These are phyloP conservation scores for Phyllosticta paracitricarpa DNA, from an alignment of 2,329 filamentous ascomycete genomes.

Conservation along the genomic window DNA sequence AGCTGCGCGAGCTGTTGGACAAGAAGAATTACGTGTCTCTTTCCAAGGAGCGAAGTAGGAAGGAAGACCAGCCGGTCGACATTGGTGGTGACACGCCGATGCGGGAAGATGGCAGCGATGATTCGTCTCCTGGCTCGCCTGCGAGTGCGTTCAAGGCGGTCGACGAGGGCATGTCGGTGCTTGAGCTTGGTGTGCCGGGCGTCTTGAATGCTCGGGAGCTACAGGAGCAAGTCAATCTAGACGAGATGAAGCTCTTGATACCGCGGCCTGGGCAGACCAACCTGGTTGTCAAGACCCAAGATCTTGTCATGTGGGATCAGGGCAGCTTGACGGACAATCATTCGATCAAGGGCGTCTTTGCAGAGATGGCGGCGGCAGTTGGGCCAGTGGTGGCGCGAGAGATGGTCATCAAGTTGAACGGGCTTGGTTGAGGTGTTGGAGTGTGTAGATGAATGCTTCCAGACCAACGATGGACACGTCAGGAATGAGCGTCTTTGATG, in stretches of 20 bases:
- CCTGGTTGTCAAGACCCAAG: constrained; percentile 27
- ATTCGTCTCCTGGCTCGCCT: constrained; percentile 18
- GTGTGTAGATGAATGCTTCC: not conserved
- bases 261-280: constrained; percentile 14
- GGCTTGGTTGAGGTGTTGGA: not conserved
- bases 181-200: constrained; percentile 57
- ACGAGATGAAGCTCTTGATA: constrained; percentile 47
- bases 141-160: constrained; percentile 26
- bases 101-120: constrained; percentile 6
- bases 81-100: constrained; percentile 14
- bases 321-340: constrained; percentile 40
- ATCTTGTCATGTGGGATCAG: constrained; percentile 51
- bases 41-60: constrained; percentile 22
- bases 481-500: no score
- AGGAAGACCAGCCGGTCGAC: constrained; percentile 11
- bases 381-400: constrained; percentile 49
- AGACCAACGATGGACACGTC: no score
- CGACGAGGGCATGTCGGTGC: constrained; percentile 37
- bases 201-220: constrained; percentile 49
- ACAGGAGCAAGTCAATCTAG: constrained; percentile 43
- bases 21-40: constrained; percentile 45
- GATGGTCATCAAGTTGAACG: constrained; percentile 39
- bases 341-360: constrained; percentile 52
- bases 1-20: constrained; percentile 43
- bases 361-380: constrained; percentile 56